Base-by-base conservation (phyloP, 2,329 filamentous ascomycete species). In the Monosporascus sp. region DNA sequence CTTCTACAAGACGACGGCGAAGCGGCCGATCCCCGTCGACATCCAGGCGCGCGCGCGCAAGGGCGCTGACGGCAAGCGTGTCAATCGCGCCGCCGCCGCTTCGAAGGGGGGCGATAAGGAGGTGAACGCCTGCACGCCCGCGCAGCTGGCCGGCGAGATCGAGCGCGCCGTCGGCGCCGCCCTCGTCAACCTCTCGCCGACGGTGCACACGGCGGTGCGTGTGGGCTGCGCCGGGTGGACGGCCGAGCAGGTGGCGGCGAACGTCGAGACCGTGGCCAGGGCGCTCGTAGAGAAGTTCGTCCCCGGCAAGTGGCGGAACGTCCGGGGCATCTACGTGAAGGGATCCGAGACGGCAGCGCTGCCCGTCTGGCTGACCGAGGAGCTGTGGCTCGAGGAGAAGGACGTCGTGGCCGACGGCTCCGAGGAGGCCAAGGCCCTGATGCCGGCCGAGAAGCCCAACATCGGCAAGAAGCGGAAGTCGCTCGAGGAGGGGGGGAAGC, bases 351-450 rank as follows among this genome's bases (percentile, higher is more conserved):
- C 93, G 5, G 87, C 86, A 56, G 88, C 93, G 8, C 79, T 99
- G 65, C 94, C 94, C n/a, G 86, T 99, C 68, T 99, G 91, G 89
- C 76, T 96, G 67, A 89, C 93, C 5, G 87, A 91, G 62, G 91
- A 97, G 78, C 78, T 99, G 59, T 99, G 94, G 91, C 72, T 87
- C 17, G 89, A 94, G 60, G 80, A 84, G 56, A 86, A 90, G 57
- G 83, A 87, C 65, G 84, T 96, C 7, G 75, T 94, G 37, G 74
- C 79, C 58, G 76, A 79, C 38, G 73, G 70, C 37, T 74, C 78
- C 54, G 78, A 78, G 61, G 66, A 75, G 62, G 68, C 72, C 24
- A 77, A 77, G 70, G 73, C 74, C 9, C 65, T 76, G 35, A 64
- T 69, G 41, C 68, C 66, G 60, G 64, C 69, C 38, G 69, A 71